phyloP scores from a whole-genome alignment of 1,284 basidiomycete genomes.

The Ustilago trichophora region DNA sequence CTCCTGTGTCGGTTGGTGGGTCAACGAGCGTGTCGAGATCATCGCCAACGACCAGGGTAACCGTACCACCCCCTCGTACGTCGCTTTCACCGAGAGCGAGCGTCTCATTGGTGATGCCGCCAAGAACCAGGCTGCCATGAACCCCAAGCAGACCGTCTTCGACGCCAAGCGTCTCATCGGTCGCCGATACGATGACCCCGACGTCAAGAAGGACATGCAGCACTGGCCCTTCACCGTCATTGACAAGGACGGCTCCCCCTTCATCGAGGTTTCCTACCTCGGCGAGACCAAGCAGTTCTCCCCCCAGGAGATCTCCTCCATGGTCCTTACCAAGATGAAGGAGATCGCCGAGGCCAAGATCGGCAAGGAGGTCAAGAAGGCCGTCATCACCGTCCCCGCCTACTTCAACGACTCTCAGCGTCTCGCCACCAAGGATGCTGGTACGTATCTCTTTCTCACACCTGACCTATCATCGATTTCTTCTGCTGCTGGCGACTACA shows the following conservation, averaged over 20 bases:
- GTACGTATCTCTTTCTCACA: conserved; percentile 47
- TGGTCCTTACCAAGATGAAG: conserved; percentile 99
- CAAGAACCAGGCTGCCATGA: conserved; percentile 83
- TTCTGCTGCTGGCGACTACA: background rate
- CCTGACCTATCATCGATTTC: background rate
- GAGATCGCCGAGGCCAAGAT: conserved; percentile 77
- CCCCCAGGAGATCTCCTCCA: conserved; percentile 85
- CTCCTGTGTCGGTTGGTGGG: conserved; percentile 73
- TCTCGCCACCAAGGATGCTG: conserved; percentile 72
- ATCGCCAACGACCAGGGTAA: conserved; percentile 77
- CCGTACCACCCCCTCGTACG: conserved; percentile 98
- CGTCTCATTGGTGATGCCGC: conserved; percentile 91
- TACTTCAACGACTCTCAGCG: conserved; percentile 78
- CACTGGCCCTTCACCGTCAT: conserved; percentile 79
- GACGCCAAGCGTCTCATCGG: conserved; percentile 84
- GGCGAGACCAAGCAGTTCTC: conserved; percentile 73
- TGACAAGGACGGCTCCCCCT: conserved; percentile 72
- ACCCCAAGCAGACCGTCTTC: conserved; percentile 78
- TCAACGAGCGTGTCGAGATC: conserved; percentile 65
- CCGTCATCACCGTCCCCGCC: conserved; percentile 76
- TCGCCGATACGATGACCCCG: conserved; percentile 82
- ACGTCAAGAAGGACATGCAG: conserved; percentile 74
- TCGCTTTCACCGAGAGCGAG: conserved; percentile 96
- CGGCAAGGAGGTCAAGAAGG: conserved; percentile 74
- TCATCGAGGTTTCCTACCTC: conserved; percentile 72